These are phyloP conservation scores for Capillidium heterosporum DNA, from an alignment of 371 early-diverging fungal genomes.

Conservation along the genomic window DNA sequence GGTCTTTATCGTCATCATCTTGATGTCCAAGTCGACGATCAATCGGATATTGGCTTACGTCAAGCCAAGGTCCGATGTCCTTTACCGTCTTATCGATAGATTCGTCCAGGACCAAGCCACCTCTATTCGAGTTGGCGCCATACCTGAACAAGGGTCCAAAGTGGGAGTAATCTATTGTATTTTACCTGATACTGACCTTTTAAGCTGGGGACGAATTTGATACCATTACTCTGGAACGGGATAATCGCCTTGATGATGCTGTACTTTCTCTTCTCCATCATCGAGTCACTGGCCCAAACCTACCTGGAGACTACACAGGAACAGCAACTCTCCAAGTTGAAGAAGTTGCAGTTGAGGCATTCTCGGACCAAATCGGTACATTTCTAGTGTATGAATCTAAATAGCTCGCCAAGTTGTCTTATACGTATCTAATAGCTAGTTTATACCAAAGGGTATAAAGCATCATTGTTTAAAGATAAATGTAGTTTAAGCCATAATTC, in stretches of 20 bases:
- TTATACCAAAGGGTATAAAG: no score
- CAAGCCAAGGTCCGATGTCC: slow-evolving; percentile 20
- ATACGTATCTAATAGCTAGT: no score
- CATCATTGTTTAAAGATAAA: no score
- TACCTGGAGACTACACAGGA: background rate
- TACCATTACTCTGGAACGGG: slow-evolving; percentile 51
- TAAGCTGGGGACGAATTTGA: slow-evolving; percentile 13
- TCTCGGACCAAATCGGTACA: background rate
- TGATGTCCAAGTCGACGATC: slow-evolving; percentile 49
- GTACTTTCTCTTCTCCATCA: slow-evolving; percentile 60
- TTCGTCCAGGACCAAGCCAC: slow-evolving; percentile 26
- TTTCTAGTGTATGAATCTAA: background rate
- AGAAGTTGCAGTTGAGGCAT: background rate
- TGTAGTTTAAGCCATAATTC: no score
- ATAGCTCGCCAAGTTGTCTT: no score
- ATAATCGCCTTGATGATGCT: slow-evolving; percentile 57
- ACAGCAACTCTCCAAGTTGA: background rate
- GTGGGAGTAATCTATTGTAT: background rate
- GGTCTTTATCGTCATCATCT: slow-evolving; percentile 13
- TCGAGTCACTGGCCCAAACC: slow-evolving; percentile 51
- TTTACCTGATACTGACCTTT: background rate
- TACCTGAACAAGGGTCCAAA: background rate
- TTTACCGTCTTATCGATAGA: slow-evolving; percentile 23
- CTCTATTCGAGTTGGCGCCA: slow-evolving; percentile 11
- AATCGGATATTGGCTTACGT: slow-evolving; percentile 26